A percentile compares a stretch with the other conserved stretches of the same genome.
Evolutionary conservation across 495 filamentous ascomycete genomes (phyloP).

Genomic region (Hyaloscypha bicolor): DNA sequence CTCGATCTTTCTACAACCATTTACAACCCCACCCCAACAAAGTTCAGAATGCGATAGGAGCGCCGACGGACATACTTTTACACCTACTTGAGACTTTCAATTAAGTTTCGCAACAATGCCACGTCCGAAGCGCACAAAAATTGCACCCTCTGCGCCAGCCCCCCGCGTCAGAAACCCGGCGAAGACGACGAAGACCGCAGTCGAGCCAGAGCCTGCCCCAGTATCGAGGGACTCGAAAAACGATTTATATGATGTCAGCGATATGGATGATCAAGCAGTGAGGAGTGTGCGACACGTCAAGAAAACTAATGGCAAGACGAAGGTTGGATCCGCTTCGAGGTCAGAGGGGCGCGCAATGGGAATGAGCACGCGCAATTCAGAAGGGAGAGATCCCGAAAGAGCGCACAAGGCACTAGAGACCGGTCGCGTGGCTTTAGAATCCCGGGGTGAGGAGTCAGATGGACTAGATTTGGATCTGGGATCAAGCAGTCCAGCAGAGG

Average conservation of each 20-base stretch:
- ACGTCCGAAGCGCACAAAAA: slow-evolving; percentile 45
- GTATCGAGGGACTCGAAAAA: slow-evolving; percentile 7
- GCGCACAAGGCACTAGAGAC: background rate
- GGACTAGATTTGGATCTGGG: slow-evolving; percentile 12
- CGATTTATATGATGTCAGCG: slow-evolving; percentile 31
- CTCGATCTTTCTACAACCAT: background rate
- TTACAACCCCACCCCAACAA: background rate
- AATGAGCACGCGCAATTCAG: background rate
- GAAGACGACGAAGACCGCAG: background rate
- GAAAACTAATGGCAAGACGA: slow-evolving; percentile 20
- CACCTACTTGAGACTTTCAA: background rate
- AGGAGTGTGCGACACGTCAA: slow-evolving; percentile 21
- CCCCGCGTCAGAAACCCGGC: slow-evolving; percentile 29
- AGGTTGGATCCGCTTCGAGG: background rate
- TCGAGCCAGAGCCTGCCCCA: background rate
- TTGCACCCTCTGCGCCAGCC: slow-evolving; percentile 36
- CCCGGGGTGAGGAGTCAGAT: slow-evolving; percentile 3
- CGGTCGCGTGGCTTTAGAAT: slow-evolving; percentile 15
- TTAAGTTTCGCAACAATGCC: slow-evolving; percentile 36
- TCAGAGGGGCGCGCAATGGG: background rate
- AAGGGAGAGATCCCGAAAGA: background rate
- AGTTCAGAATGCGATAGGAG: slow-evolving; percentile 28
- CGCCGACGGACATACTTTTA: background rate
- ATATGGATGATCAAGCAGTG: slow-evolving; percentile 20
- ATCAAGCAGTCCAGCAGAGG: slow-evolving; percentile 33